Base-by-base conservation (phyloP, 805 yeast species). In the Candida tallmaniae region DNA sequence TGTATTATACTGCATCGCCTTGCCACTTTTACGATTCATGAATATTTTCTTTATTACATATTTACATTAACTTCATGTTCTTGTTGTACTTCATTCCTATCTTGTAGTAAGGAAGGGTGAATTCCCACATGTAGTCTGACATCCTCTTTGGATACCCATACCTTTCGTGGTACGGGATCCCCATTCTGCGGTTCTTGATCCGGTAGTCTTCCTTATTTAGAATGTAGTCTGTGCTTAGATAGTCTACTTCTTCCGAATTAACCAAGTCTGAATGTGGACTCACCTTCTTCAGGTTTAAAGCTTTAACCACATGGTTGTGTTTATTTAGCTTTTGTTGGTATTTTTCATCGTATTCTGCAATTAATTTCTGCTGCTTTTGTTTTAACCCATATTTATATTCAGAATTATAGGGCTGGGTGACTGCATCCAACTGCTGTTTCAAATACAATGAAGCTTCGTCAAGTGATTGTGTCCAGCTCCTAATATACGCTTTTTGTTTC, bases 231-330 rank as follows among this genome's bases (percentile, higher is more conserved):
- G 24, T 13, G 18, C 10, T 24, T 8, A 14, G 17, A 21, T 15
- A 6, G 3, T 20, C 26, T 3, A 21, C 31, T 5, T 8, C 3
- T 16, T 29, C 23, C 4, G 13, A 5, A 14, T 18, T 20, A 28
- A 57, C 55, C 4, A 66, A 35, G 31, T 64, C 66, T 3, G 64
- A 54, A 41, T 65, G 72, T 39, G 56, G 50, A 35, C 51, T 48
- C 3, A 64, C 55, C 4, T 44, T 27, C 9, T 56, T 48, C 6
- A 37, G 26, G 9, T 45, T 34, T 29, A 61, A 35, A 4, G 13
- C 20, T 6, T 35, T 30, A 10, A 51, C 29, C 6, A 58, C 32
- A 9, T 27, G 15, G 6, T 39, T 33, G 29, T 46, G 48, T 15
- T 29, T 40, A 4, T 23, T 10, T 5, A 46, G 41, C 16, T 35